Base-by-base conservation (phyloP, 306 rosid species). In the Trifolium fragiferum region DNA sequence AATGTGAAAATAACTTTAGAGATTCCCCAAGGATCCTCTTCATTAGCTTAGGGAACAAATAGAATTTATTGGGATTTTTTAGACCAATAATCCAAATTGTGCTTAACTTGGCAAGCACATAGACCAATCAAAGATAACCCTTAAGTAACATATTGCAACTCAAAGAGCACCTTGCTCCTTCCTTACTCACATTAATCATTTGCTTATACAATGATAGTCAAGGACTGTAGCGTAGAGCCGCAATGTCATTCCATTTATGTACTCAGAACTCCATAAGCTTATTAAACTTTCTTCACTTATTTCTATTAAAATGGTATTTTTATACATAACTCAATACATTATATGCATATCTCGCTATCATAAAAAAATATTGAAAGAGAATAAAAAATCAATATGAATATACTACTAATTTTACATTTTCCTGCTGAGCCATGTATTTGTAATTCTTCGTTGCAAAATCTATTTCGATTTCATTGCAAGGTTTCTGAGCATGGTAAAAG, bases 71-170 rank as follows among this genome's bases (percentile, higher is more conserved):
- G 13, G 2, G 44, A 46, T 46, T 14, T 46, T 46, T 25, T 37
- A 37, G 40, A 8, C 40, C 40, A 37, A 37, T 37, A 7, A 37
- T 1, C 40, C 7, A 37, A 37, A 37, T 37, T 73, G 80, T 68
- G 73, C 71, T 77, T 41, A 70, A 69, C 78, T 73, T 66, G 40
- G 89, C 80, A 83, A 33, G 71, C 89, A 82, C 25, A 44, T 37
- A 59, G 58, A 66, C 75, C 37, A 33, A 72, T 63, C 44, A 40
- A 61, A 46, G 76, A 25, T 20, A 61, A 70, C 69, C 62, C 25
- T 59, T 59, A 20, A 71, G 72, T 33, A 63, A 74, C 79, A 80
- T 16, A 41, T 37, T 61, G 44, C 38, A 68, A 72, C 71, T 82
- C 67, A 50, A 81, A 76, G 60, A 5, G 37, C 7, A 33, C 7